Evolutionary conservation across 345 rosid genomes (phyloP).

Genomic region (Eucalyptus globulus): DNA sequence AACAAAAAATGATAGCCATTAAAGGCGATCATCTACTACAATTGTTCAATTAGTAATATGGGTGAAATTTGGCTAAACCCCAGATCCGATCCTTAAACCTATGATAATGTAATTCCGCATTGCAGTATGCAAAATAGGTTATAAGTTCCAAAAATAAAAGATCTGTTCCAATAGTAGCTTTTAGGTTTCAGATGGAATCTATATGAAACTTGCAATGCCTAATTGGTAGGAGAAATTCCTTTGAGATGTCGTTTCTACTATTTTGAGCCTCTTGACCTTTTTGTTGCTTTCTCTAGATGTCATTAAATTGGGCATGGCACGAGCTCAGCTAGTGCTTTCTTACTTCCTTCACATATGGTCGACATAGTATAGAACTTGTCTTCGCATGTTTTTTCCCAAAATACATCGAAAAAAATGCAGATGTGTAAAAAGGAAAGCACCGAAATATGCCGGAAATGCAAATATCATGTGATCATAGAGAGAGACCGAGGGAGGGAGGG

Average conservation of each 20-base stretch:
- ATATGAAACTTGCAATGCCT: no score
- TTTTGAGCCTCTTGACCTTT: background rate
- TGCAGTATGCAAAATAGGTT: background rate
- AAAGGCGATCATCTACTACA: background rate
- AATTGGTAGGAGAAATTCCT: background rate
- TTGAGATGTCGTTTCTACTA: background rate
- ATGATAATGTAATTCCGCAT: fast-evolving
- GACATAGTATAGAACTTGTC: background rate
- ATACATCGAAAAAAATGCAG: background rate
- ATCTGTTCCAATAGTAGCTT: no score
- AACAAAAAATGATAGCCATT: fast-evolving
- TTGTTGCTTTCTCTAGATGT: background rate
- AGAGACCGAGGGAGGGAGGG: background rate
- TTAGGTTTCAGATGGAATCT: background rate
- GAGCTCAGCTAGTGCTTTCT: background rate
- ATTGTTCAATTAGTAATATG: background rate
- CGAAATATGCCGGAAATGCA: background rate
- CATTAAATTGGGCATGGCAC: background rate
- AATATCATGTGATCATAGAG: background rate
- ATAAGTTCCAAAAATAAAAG: background rate
- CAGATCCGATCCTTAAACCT: fast-evolving
- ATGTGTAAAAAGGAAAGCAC: background rate
- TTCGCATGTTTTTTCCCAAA: background rate
- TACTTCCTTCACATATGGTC: background rate
- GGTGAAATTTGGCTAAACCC: background rate